phyloP scores from a whole-genome alignment of 169 alveolate genomes.

The Eimeria falciformis region DNA sequence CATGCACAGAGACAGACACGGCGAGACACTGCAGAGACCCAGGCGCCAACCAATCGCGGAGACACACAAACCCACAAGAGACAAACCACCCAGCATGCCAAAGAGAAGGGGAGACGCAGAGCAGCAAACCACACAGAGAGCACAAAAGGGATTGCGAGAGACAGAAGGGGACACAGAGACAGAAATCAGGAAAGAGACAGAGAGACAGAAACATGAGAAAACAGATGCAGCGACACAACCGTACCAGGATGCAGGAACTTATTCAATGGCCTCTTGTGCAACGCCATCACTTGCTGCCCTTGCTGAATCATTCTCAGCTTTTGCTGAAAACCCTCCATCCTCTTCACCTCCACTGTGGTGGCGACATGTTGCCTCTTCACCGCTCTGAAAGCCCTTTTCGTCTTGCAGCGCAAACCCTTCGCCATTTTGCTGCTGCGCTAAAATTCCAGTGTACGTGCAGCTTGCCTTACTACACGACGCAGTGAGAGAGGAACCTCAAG shows the following conservation, averaged over 20 bases:
- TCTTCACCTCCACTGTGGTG: not conserved
- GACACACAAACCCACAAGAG: too few species aligned
- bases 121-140: too few species aligned
- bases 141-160: too few species aligned
- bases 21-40: not conserved
- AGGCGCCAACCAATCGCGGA: too few species aligned
- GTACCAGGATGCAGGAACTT: not conserved
- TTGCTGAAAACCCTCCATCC: not conserved
- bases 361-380: conserved; percentile 27
- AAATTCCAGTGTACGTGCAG: too few species aligned
- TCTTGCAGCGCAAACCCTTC: conserved; percentile 33
- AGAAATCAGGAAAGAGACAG: not conserved
- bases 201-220: not conserved
- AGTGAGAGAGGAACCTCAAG: too few species aligned
- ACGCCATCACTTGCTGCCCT: not conserved
- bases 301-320: conserved; percentile 18
- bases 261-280: conserved; percentile 9
- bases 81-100: too few species aligned
- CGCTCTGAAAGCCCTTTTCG: conserved; percentile 21
- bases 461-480: too few species aligned
- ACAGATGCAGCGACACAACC: not conserved
- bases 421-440: too few species aligned
- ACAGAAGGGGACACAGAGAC: not conserved
- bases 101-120: too few species aligned
- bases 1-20: not conserved